Base-by-base conservation (phyloP, 805 yeast species). In the baker's yeast (Saccharomyces cerevisiae) region DNA sequence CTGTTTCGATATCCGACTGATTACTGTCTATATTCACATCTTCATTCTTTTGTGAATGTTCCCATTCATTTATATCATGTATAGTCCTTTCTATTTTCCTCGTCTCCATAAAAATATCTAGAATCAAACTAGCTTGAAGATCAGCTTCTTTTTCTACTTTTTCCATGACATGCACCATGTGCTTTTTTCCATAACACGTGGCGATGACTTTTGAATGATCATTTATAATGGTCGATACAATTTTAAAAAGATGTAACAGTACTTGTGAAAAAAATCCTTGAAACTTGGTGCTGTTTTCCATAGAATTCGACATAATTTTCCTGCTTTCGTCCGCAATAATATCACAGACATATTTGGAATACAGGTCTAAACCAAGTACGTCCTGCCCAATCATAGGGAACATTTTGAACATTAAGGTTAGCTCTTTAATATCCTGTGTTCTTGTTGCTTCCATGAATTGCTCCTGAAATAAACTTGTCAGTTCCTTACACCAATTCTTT, bases 61-160 rank as follows among this genome's bases (percentile, higher is more conserved):
- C 5, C 60, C 58, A 43, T 41, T 65, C 31, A 56, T 51, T 50
- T 59, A 59, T 48, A 26, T 84, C 88, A 53, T 76, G 76, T 26
- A 87, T 60, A 8, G 78, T 65, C 56, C 79, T 76, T 29, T 78
- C 83, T 3, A 90, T 63, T 28, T 83, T 75, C 58, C 88, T 78
- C 29, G 81, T 78, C 61, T 91, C 97, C 73, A 84, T 80, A 63
- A 88, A 89, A 0, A 94, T 87, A 68, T 92, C 98, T 53, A 87
- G 76, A 3, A 94, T 87, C 47, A 94, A 74, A 0, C 96, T 95
- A 27, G 92, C 85, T 65, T 94, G 99, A n/a, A 91, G 76, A 65
- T 94, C 99, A 30, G 94, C 84, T 65, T 94, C 99, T 50, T 80
- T 75, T 70, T 92, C 96, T 31, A 94, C 84, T 50, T 80, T 80